Percentiles rank a stretch among this genome's conserved stretches.
Evolutionary conservation across 2,329 filamentous ascomycete species (phyloP).

Genomic region (Cladophialophora bantiana): DNA sequence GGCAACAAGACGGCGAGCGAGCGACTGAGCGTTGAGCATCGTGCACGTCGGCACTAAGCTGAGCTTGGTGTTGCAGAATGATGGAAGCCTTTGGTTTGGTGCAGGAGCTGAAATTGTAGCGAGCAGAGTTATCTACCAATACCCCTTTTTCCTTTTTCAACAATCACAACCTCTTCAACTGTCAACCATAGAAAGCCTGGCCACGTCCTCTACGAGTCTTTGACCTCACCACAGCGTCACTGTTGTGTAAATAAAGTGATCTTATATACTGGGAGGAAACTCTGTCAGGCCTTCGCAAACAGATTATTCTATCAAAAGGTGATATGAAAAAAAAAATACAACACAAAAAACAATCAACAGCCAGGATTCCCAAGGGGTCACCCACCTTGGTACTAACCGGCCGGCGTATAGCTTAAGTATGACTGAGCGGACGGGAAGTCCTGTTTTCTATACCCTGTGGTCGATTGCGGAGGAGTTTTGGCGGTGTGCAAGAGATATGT

Average conservation of each 20-base stretch:
- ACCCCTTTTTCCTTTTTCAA: slow-evolving; percentile 46
- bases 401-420: slow-evolving; percentile 9
- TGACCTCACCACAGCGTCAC: too few species aligned
- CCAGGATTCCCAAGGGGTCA: slow-evolving; percentile 7
- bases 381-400: background rate
- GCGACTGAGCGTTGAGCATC: background rate
- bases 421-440: slow-evolving; percentile 10
- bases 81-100: slow-evolving; percentile 18
- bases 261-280: too few species aligned
- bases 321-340: background rate
- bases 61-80: slow-evolving; percentile 14
- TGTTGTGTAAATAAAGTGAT: too few species aligned
- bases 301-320: too few species aligned
- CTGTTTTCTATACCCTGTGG: slow-evolving; percentile 11
- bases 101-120: slow-evolving; percentile 22
- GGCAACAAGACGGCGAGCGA: slow-evolving; percentile 1
- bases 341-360: slow-evolving; percentile 10
- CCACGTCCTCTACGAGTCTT: background rate
- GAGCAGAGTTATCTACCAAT: slow-evolving; percentile 22
- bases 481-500: too few species aligned
- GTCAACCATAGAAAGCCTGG: background rate
- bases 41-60: slow-evolving; percentile 13
- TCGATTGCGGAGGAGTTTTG: background rate
- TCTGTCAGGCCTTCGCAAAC: too few species aligned
- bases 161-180: background rate